These are phyloP conservation scores for Solanum hybrid DNA, from an alignment of 305 asterid species.

Conservation along the genomic window DNA sequence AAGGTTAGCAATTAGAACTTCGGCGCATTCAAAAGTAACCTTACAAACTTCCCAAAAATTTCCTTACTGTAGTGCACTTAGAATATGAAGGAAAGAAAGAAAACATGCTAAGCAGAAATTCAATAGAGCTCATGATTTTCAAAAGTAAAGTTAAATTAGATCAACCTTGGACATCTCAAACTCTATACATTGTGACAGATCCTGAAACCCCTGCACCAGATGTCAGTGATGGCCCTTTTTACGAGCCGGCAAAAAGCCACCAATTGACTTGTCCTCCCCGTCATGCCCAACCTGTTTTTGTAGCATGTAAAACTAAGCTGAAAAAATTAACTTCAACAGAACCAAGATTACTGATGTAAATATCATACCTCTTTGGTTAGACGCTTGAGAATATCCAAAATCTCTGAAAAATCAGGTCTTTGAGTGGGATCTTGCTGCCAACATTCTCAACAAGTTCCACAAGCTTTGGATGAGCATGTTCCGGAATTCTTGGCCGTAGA, in stretches of 20 bases:
- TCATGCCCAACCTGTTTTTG: conserved; percentile 18
- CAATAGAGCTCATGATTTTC: not conserved
- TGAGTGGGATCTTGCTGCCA: conserved; percentile 22
- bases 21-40: not conserved
- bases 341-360: not conserved
- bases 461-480: conserved; percentile 19
- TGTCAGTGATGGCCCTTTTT: conserved; percentile 27
- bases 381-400: conserved; percentile 8
- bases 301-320: not conserved
- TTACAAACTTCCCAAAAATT: not conserved
- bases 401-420: conserved; percentile 17
- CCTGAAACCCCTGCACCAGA: not conserved
- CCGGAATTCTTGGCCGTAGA: conserved; percentile 18
- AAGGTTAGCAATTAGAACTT: not conserved
- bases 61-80: not conserved
- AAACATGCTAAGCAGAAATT: not conserved
- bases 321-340: not conserved
- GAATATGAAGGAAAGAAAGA: not conserved
- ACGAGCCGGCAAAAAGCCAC: conserved; percentile 22
- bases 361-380: conserved; percentile 12
- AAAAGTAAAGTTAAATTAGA: not conserved
- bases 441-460: conserved; percentile 15
- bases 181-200: not conserved
- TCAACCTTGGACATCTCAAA: not conserved
- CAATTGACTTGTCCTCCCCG: conserved; percentile 21